Evolutionary conservation across 352 stramenopile genomes (phyloP), one percentile per base, ranked within the genome.

Genomic region (Phytophthora melonis): DNA sequence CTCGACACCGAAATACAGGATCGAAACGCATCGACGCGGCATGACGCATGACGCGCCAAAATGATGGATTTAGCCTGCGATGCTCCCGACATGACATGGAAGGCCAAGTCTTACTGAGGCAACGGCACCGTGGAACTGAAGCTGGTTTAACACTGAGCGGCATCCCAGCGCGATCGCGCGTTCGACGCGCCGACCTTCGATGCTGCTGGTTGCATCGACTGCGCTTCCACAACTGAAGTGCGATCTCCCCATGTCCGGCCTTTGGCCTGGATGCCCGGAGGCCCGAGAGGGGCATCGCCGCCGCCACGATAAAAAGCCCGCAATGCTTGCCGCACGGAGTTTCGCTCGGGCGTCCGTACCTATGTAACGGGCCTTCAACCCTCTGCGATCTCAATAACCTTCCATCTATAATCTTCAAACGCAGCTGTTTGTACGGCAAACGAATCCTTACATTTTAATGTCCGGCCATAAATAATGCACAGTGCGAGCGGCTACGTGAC

Each of bases 291-390:
- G 9, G 13, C 9, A 41, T 41, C 34, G 13, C 34, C 9, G 43
- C 63, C 16, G 43, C 63, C 41, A 58, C 63, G 56, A 63, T 65
- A 58, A 59, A 72, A 66, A 62, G 56, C 47, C 53, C 65, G 54
- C 43, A 32, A 59, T 49, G 13, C 11, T 19, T 49, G 41, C 6
- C 13, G 18, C 19, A 10, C 8, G 8, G 13, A 14, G 41, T 49
- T 49, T 19, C 41, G 41, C 41, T 19, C 53, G 61, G 67, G 65
- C 66, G 68, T 75, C 45, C 39, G 67, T 56, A 70, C 68, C 68
- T 74, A 32, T 65, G 69, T 68, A 77, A 77, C 64, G 61, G 23
- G 58, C 50, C 58, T 73, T 62, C 55, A 66, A 70, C 56, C 59
- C 61, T 69, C 39, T 34, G 36, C 36, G 3, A 18, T 45, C 14